These are phyloP conservation scores for Cardiosporidium cionae DNA, from an alignment of 169 alveolate genomes.

Conservation along the genomic window DNA sequence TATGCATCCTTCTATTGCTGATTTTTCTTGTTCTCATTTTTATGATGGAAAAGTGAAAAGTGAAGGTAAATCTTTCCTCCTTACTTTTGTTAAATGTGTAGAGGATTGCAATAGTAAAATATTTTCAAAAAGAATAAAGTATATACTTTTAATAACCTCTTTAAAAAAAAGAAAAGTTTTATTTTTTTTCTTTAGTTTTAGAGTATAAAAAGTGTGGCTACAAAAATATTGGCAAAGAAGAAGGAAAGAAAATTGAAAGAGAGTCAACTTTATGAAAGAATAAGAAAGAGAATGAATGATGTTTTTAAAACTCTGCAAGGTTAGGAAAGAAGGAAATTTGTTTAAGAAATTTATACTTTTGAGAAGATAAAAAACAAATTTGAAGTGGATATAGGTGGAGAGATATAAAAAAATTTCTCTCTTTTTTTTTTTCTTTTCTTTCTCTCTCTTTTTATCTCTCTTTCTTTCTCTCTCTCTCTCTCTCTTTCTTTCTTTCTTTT, in stretches of 20 bases:
- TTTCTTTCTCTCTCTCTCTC: background rate
- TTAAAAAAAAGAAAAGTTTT: background rate
- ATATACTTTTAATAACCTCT: background rate
- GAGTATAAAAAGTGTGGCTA: background rate
- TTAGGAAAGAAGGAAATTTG: too few species aligned
- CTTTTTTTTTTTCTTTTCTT: too few species aligned
- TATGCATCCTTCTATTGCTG: slow-evolving; percentile 92
- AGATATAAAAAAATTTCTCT: too few species aligned
- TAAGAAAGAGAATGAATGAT: too few species aligned
- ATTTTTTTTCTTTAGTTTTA: background rate
- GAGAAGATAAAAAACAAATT: too few species aligned
- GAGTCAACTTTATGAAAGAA: too few species aligned
- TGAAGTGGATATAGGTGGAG: too few species aligned
- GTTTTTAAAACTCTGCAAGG: too few species aligned
- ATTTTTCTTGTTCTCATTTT: slow-evolving; percentile 81
- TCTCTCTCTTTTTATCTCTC: too few species aligned
- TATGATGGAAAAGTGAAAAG: slow-evolving; percentile 61
- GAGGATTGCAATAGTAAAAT: background rate
- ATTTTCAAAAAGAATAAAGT: background rate
- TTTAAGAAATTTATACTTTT: too few species aligned
- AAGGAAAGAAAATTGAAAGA: too few species aligned
- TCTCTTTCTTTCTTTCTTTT: background rate
- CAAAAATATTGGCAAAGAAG: background rate
- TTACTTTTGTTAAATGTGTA: background rate
- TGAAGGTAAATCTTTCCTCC: slow-evolving; percentile 15